These are phyloP conservation scores for Neospora caninum DNA, from an alignment of 169 alveolate species.

Conservation along the genomic window DNA sequence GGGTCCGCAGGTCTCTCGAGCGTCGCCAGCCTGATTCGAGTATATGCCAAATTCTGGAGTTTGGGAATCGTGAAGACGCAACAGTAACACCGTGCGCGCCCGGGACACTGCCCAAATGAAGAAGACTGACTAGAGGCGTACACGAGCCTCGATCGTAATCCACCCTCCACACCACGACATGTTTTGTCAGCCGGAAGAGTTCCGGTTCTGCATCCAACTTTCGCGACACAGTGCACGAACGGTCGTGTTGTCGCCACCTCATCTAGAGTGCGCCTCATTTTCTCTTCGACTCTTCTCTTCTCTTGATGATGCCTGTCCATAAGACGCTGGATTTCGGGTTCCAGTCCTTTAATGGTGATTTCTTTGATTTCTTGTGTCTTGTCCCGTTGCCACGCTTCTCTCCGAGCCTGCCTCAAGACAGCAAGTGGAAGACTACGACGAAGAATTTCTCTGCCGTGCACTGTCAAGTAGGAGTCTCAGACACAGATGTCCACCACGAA, in stretches of 20 bases:
- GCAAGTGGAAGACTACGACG: no score
- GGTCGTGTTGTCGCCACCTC: background rate
- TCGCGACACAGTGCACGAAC: background rate
- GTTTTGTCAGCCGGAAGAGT: no score
- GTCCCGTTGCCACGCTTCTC: slow-evolving; percentile 64
- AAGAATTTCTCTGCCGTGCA: background rate
- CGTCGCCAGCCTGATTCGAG: no score
- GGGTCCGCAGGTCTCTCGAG: no score
- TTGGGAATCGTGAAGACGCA: no score
- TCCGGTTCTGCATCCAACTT: background rate
- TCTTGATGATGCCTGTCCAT: slow-evolving; percentile 48
- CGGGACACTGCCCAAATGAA: no score
- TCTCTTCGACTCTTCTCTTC: slow-evolving; percentile 50
- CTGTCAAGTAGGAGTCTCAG: background rate
- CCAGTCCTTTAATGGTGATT: slow-evolving; percentile 60
- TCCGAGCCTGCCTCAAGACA: slow-evolving; percentile 46
- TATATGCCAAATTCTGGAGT: no score
- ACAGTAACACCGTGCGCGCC: no score
- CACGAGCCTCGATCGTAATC: no score
- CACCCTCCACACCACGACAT: no score
- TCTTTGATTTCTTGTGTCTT: slow-evolving; percentile 63
- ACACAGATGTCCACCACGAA: background rate
- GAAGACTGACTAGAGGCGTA: no score
- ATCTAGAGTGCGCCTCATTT: background rate
- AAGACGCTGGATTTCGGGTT: slow-evolving; percentile 64